These are phyloP conservation scores for Pluteus cervinus DNA, from an alignment of 768 basidiomycete genomes.

Conservation along the genomic window DNA sequence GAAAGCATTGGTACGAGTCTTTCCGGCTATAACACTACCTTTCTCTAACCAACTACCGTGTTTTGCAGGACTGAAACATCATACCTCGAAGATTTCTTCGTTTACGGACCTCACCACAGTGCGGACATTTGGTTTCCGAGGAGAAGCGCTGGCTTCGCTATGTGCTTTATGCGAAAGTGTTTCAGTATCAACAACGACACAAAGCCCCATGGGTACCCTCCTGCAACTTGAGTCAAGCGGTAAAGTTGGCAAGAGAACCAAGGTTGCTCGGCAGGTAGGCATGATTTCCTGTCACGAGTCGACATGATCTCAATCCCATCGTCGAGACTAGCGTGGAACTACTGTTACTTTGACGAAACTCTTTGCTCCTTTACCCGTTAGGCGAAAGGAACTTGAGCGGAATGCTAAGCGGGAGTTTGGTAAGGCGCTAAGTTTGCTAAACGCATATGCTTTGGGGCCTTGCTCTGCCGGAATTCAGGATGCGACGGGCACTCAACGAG, in stretches of 20 bases:
- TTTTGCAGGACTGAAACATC: constrained; percentile 73
- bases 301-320: constrained; percentile 3
- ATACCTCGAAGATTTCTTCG: constrained; percentile 85
- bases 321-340: constrained; percentile 69
- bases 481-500: constrained; percentile 45
- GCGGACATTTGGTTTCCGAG: constrained; percentile 88
- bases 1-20: constrained; percentile 66
- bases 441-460: constrained; percentile 87
- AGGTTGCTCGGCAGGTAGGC: constrained; percentile 73
- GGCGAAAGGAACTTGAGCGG: constrained; percentile 85
- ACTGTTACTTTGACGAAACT: constrained; percentile 67
- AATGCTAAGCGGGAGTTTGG: constrained; percentile 86
- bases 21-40: not conserved
- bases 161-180: constrained; percentile 78
- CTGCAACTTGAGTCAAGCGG: constrained; percentile 73
- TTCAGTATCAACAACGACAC: constrained; percentile 68
- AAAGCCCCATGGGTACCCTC: constrained; percentile 71
- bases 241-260: constrained; percentile 46
- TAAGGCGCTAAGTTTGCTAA: constrained; percentile 76
- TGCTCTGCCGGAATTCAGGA: constrained; percentile 50
- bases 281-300: no score
- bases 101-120: constrained; percentile 71
- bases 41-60: constrained; percentile 2
- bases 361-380: constrained; percentile 81
- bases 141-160: constrained; percentile 91